Percentiles rank a stretch among this genome's conserved stretches.
phyloP scores from a whole-genome alignment of 78 protist species.

The Anaeramoeba flamelloides region DNA sequence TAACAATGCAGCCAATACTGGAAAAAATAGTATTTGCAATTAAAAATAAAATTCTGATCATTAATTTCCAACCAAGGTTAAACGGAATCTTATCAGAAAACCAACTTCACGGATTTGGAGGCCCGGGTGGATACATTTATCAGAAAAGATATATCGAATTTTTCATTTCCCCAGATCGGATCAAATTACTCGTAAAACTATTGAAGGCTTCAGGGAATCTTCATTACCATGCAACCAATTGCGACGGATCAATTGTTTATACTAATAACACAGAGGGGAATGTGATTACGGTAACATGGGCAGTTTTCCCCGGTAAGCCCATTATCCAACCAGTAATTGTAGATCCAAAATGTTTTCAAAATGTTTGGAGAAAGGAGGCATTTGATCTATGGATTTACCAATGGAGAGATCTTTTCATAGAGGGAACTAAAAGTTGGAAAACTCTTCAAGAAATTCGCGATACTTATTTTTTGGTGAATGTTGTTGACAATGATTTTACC shows the following conservation, averaged over 20 bases:
- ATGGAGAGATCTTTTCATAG: constrained; percentile 43
- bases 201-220: constrained; percentile 29
- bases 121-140: constrained; percentile 64
- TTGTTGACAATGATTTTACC: constrained; percentile 80
- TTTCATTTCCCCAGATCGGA: constrained; percentile 41
- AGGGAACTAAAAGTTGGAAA: constrained; percentile 4
- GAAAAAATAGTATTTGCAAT: constrained; percentile 37
- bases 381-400: constrained; percentile 54
- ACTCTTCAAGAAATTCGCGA: constrained; percentile 37
- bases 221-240: constrained; percentile 49
- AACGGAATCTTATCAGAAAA: constrained; percentile 63
- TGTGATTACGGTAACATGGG: constrained; percentile 80
- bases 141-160: constrained; percentile 81
- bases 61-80: constrained; percentile 80
- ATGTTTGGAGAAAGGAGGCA: constrained; percentile 79
- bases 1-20: too few species aligned
- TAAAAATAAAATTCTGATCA: constrained; percentile 57
- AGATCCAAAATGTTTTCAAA: constrained; percentile 47
- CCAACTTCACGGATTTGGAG: too few species aligned
- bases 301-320: constrained; percentile 80
- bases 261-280: too few species aligned
- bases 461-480: constrained; percentile 43
- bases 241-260: too few species aligned
- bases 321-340: constrained; percentile 83
- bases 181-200: neutral